Conservation (phyloP, 2,329 filamentous ascomycete species). For the Xylaria sp. region DNA sequence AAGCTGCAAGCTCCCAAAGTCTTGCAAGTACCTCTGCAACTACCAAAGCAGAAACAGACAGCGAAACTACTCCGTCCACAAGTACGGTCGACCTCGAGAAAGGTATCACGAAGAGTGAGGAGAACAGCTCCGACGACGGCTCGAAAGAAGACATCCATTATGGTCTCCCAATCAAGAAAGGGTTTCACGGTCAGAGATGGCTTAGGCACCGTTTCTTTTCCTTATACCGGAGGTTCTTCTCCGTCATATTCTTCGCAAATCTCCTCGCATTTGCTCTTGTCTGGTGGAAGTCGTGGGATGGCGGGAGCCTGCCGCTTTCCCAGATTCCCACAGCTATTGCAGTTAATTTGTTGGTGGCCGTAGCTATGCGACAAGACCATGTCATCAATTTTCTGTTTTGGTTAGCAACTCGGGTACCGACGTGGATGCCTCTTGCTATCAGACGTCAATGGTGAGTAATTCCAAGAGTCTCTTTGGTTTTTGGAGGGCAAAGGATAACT, state of each 20-base stretch:
- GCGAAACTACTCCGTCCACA: constrained; percentile 4
- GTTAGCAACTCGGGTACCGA: constrained; percentile 52
- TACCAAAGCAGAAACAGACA: constrained; percentile 4
- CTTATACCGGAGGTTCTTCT: constrained; percentile 63
- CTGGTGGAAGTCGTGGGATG: constrained; percentile 39
- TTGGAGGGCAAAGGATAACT: not conserved
- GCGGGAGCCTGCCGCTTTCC: constrained; percentile 28
- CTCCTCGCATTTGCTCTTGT: constrained; percentile 53
- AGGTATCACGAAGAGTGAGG: constrained; percentile 33
- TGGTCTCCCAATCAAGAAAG: constrained; percentile 47
- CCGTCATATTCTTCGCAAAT: constrained; percentile 57
- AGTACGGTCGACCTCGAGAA: constrained; percentile 36
- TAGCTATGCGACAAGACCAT: constrained; percentile 59
- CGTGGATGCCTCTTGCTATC: constrained; percentile 53
- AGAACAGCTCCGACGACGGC: constrained; percentile 21
- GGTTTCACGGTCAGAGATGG: constrained; percentile 41
- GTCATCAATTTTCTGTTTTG: constrained; percentile 58
- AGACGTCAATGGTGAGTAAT: constrained; percentile 46
- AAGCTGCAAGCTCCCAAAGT: constrained; percentile 11
- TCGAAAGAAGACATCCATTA: constrained; percentile 33
- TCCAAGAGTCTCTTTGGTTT: not conserved
- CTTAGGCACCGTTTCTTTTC: constrained; percentile 50
- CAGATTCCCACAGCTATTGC: constrained; percentile 49
- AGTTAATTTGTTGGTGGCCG: constrained; percentile 55
- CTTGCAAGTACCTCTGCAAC: constrained; percentile 28